Evolutionary conservation across 2,329 filamentous ascomycete genomes (phyloP).

Genomic region (Nannizzia gypsea): DNA sequence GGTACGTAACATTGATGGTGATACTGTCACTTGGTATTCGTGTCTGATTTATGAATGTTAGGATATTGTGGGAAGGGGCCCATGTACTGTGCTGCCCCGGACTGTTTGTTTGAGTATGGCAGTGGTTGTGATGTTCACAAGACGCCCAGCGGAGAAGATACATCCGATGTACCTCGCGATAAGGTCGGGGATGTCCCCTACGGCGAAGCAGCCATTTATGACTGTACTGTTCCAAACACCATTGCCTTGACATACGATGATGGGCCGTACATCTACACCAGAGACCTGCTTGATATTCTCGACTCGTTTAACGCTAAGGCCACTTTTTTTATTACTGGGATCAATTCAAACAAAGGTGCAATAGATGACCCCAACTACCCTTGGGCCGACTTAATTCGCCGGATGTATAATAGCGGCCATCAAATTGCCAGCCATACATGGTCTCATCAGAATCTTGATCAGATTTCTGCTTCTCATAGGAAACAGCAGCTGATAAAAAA

Average conservation of each 20-base stretch:
- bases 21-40: not conserved
- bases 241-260: slow-evolving; percentile 59
- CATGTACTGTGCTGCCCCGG: slow-evolving; percentile 30
- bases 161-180: slow-evolving; percentile 25
- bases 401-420: slow-evolving; percentile 36
- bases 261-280: slow-evolving; percentile 51
- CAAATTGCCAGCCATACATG: slow-evolving; percentile 44
- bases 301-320: slow-evolving; percentile 49
- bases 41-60: slow-evolving; percentile 11
- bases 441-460: slow-evolving; percentile 38
- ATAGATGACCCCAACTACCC: slow-evolving; percentile 33
- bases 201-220: slow-evolving; percentile 25
- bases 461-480: slow-evolving; percentile 27
- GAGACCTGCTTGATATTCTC: slow-evolving; percentile 50
- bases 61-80: slow-evolving; percentile 30
- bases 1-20: slow-evolving; percentile 20
- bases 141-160: slow-evolving; percentile 26
- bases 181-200: slow-evolving; percentile 28
- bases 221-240: slow-evolving; percentile 41
- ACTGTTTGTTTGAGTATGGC: slow-evolving; percentile 31
- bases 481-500: slow-evolving; percentile 36
- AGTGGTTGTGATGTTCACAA: slow-evolving; percentile 27
- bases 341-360: slow-evolving; percentile 36
- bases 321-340: slow-evolving; percentile 54
- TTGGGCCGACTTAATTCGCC: slow-evolving; percentile 29